Evolutionary conservation across 1,284 basidiomycete species (phyloP).

Genomic region (Schizophyllum amplum): DNA sequence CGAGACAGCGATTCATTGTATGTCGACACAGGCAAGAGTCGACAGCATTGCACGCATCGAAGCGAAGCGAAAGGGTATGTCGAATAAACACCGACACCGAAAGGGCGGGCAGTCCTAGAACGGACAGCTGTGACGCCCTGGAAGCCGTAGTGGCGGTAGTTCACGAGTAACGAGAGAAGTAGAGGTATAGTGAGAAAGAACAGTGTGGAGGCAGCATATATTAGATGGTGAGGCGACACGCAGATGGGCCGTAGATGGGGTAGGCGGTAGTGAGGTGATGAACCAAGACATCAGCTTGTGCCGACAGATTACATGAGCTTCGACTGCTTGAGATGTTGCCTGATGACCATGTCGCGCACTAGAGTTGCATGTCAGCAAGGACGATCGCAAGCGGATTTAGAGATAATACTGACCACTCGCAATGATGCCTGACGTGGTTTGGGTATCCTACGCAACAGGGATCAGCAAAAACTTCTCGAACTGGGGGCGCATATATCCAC

Average conservation of each 20-base stretch:
- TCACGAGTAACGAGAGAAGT: background rate
- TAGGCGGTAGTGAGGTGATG: no score
- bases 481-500: no score
- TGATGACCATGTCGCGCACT: conserved; percentile 67
- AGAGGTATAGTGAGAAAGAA: background rate
- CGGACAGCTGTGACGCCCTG: no score
- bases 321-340: conserved; percentile 58
- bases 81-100: no score
- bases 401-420: conserved; percentile 50
- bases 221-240: no score
- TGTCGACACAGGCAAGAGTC: no score
- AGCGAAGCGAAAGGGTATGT: no score
- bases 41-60: no score
- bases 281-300: background rate
- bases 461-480: background rate
- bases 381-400: background rate
- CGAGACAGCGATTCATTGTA: no score
- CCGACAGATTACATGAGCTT: conserved; percentile 37
- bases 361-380: conserved; percentile 7
- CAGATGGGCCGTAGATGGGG: no score
- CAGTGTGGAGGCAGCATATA: background rate
- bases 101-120: no score
- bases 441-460: conserved; percentile 42
- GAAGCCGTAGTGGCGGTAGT: no score
- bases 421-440: conserved; percentile 69